These are phyloP conservation scores for Floccularia luteovirens DNA, from an alignment of 768 basidiomycete species.

Conservation along the genomic window DNA sequence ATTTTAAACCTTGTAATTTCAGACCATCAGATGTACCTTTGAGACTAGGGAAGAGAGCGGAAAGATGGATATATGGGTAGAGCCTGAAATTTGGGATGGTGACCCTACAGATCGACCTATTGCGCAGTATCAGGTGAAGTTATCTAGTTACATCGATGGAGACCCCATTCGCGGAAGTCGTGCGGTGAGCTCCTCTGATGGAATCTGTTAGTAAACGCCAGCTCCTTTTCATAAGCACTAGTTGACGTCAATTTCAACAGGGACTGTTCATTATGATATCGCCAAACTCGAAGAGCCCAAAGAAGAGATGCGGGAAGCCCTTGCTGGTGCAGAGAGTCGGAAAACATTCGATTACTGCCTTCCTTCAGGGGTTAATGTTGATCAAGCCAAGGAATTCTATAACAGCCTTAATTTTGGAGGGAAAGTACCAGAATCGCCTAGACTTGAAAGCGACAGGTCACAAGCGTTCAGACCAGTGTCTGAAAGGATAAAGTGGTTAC, in stretches of 20 bases:
- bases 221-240: neutral
- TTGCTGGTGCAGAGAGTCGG: slow-evolving; percentile 26
- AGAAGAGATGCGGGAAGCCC: slow-evolving; percentile 24
- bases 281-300: slow-evolving; percentile 24
- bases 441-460: slow-evolving; percentile 19
- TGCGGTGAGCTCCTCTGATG: slow-evolving; percentile 18
- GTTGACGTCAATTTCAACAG: slow-evolving; percentile 22
- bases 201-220: slow-evolving; percentile 22
- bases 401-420: slow-evolving; percentile 33
- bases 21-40: slow-evolving; percentile 56
- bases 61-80: slow-evolving; percentile 57
- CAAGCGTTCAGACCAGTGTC: slow-evolving; percentile 27
- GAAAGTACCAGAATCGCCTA: slow-evolving; percentile 6
- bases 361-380: slow-evolving; percentile 38
- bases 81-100: slow-evolving; percentile 46
- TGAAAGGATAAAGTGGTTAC: slow-evolving; percentile 26
- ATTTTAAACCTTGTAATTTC: neutral
- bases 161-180: slow-evolving; percentile 24
- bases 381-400: slow-evolving; percentile 40
- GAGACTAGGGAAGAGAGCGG: slow-evolving; percentile 40
- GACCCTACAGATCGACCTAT: slow-evolving; percentile 35
- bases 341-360: slow-evolving; percentile 38
- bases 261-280: slow-evolving; percentile 57
- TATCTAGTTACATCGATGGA: slow-evolving; percentile 16
- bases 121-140: slow-evolving; percentile 47